These are phyloP conservation scores for Flagelloscypha sp. DNA, from an alignment of 768 basidiomycete genomes.

Conservation along the genomic window DNA sequence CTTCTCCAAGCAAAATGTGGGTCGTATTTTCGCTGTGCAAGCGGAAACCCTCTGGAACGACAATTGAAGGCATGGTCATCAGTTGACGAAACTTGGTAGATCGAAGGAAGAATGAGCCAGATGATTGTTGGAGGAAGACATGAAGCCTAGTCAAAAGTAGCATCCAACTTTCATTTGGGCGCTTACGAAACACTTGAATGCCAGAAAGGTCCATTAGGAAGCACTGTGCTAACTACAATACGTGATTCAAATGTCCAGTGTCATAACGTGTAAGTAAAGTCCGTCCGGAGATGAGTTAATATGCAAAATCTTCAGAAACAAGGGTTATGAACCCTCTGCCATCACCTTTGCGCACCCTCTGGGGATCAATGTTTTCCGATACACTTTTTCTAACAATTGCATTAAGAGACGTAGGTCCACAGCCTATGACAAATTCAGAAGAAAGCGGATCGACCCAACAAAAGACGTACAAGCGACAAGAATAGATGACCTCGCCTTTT, in stretches of 20 bases:
- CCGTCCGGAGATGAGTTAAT: too few species aligned
- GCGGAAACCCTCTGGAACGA: conserved; percentile 65
- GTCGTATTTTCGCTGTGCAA: conserved; percentile 79
- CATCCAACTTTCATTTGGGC: too few species aligned
- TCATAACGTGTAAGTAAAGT: too few species aligned
- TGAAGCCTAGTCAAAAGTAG: too few species aligned
- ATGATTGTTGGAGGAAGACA: too few species aligned
- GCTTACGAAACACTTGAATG: too few species aligned
- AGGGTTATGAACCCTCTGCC: conserved; percentile 51
- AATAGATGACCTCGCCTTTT: conserved; percentile 42
- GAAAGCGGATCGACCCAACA: neutral
- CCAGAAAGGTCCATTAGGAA: too few species aligned
- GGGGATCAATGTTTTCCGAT: conserved; percentile 50
- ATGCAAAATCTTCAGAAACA: conserved; percentile 62
- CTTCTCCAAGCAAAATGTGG: conserved; percentile 68
- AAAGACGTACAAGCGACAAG: conserved; percentile 60
- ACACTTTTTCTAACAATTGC: conserved; percentile 60
- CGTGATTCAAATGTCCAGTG: too few species aligned
- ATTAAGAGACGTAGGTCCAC: conserved; percentile 66
- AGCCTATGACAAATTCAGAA: conserved; percentile 34
- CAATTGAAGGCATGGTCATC: conserved; percentile 16
- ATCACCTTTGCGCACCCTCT: conserved; percentile 44
- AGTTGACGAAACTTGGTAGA: too few species aligned
- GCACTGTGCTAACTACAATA: too few species aligned
- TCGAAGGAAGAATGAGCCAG: too few species aligned